A percentile compares a stretch with the other conserved stretches of the same genome.
Evolutionary conservation across 257 asterid genomes (phyloP).

Genomic region (Solanum arcanum): DNA sequence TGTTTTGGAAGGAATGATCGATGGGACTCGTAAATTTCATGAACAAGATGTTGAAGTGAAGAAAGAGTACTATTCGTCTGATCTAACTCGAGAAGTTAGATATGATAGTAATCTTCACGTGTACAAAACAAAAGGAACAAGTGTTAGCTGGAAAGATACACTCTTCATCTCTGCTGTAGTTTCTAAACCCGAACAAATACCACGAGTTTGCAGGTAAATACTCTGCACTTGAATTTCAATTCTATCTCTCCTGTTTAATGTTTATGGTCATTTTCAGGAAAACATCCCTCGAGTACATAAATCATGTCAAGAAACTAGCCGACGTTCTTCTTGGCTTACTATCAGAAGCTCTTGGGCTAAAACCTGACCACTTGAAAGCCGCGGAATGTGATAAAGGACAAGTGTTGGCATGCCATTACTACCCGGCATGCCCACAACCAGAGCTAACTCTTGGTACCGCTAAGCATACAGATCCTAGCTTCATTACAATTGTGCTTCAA

Average conservation of each 20-base stretch:
- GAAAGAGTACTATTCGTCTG: slow-evolving; percentile 23
- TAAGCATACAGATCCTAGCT: too few species aligned
- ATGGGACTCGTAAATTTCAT: slow-evolving; percentile 42
- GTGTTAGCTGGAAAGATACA: slow-evolving; percentile 72
- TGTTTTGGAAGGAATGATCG: slow-evolving; percentile 40
- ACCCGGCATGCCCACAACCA: too few species aligned
- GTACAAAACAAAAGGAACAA: slow-evolving; percentile 11
- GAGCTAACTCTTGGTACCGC: too few species aligned
- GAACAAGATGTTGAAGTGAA: slow-evolving; percentile 48
- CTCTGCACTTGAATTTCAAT: too few species aligned
- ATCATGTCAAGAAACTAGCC: slow-evolving; percentile 24
- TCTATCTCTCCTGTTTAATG: neutral
- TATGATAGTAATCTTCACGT: slow-evolving; percentile 46
- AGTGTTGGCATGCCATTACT: too few species aligned
- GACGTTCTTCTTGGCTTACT: slow-evolving; percentile 15
- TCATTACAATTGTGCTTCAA: slow-evolving; percentile 7
- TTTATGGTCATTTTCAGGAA: slow-evolving; percentile 12
- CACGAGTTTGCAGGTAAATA: slow-evolving; percentile 38
- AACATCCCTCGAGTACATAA: slow-evolving; percentile 24
- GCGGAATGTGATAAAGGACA: too few species aligned
- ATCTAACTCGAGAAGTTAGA: slow-evolving; percentile 17
- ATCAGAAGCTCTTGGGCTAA: too few species aligned
- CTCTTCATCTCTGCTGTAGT: slow-evolving; percentile 16
- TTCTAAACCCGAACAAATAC: slow-evolving; percentile 36
- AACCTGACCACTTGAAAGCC: too few species aligned